A percentile compares a stretch with the other conserved stretches of the same genome.
phyloP scores from a whole-genome alignment of 306 rosid species.

The Rosa persica region DNA sequence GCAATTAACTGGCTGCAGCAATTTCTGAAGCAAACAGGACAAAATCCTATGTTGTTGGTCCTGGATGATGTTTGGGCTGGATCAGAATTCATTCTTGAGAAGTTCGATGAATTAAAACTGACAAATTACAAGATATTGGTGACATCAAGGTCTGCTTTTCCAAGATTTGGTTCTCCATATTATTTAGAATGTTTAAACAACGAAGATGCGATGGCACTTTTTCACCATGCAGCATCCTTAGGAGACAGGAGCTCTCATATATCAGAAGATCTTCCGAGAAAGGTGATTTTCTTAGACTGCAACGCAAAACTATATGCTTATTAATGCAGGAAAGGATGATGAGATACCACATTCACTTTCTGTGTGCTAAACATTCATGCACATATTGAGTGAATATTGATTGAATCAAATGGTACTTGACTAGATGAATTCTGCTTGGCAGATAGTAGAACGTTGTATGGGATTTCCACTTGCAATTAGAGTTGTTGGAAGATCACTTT shows the following conservation, averaged over 20 bases:
- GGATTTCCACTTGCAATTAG: constrained; percentile 52
- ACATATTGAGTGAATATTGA: too few relatives aligned
- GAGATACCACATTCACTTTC: too few relatives aligned
- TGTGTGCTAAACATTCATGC: too few relatives aligned
- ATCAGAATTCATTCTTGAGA: constrained; percentile 29
- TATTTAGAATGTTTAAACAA: constrained; percentile 36
- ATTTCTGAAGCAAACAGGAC: constrained; percentile 9
- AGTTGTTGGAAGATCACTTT: constrained; percentile 40
- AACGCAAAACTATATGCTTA: neutral
- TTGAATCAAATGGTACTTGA: neutral
- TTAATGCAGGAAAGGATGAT: neutral
- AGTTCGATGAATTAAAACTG: constrained; percentile 36
- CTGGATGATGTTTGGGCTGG: constrained; percentile 25
- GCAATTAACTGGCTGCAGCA: constrained; percentile 29
- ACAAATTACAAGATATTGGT: constrained; percentile 35
- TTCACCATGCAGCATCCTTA: constrained; percentile 38
- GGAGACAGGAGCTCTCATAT: constrained; percentile 16
- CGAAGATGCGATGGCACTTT: constrained; percentile 36
- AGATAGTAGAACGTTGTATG: constrained; percentile 51
- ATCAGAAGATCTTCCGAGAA: constrained; percentile 27
- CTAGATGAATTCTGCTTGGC: constrained; percentile 17
- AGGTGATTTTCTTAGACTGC: constrained; percentile 40
- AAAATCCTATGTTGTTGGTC: constrained; percentile 10
- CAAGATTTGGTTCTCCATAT: constrained; percentile 24
- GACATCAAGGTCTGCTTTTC: constrained; percentile 21